Base-by-base conservation (phyloP, 1,284 basidiomycete species). In the Papiliotrema nemorosa region DNA sequence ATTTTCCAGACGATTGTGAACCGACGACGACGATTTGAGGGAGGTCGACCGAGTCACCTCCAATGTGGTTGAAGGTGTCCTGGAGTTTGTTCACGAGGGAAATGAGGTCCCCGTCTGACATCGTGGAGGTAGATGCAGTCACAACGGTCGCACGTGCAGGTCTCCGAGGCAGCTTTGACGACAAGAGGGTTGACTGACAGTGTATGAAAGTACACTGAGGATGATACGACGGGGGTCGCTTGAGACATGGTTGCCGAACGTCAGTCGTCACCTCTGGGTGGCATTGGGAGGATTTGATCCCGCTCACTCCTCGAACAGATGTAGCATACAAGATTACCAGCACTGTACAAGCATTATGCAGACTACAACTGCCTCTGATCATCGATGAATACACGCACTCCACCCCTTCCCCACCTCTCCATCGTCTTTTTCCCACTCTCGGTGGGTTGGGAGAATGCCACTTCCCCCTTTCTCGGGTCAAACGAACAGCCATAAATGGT, bases 51-150 rank as follows among this genome's bases (percentile, higher is more conserved):
- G 78, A 71, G 59, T 82, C 80, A 9, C 80, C 80, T 42, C 75
- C 75, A 35, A 78, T 76, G 36, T 74, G 70, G 53, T 75, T 76
- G 70, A 78, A 78, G 29, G 77, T 78, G 63, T 75, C 73, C 54
- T 97, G 94, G 42, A 98, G 85, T 78, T 87, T 88, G 79, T 97
- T 97, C 47, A 97, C 94, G 22, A 97, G 83, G 63, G 87, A 85
- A 66, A 97, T 98, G 62, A 97, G 84, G 75, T 97, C 92, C 47
- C 86, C 83, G 75, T 94, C 90, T 58, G 61, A 80, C 72, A 71
- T 70, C 25, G 54, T 68, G 60, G 22, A 40, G 38, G n/a, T 36
- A 4, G 5, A 20, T 16, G 35, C 5, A 4, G 14, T 5, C 21
- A 20, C 5, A 16, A 5, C 6, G 21, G 35, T 36, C 35, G 35